These are phyloP conservation scores for Cyclocybe aegerita DNA, from an alignment of 768 basidiomycete species.

Conservation along the genomic window DNA sequence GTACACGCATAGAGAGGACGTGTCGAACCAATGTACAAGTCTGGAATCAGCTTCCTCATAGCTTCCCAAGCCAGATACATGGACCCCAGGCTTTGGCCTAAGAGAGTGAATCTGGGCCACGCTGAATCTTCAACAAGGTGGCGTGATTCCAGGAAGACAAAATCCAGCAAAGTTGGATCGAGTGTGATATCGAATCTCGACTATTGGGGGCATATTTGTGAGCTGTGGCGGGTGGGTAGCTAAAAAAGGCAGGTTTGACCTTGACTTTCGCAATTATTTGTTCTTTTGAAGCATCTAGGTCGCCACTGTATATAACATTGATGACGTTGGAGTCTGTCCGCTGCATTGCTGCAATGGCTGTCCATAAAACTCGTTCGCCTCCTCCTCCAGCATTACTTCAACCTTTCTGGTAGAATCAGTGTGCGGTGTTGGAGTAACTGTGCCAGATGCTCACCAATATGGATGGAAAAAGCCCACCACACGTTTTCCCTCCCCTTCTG, in stretches of 20 bases:
- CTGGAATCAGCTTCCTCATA: slow-evolving; percentile 74
- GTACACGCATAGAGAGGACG: not conserved
- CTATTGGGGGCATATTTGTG: slow-evolving; percentile 34
- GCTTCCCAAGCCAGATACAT: slow-evolving; percentile 85
- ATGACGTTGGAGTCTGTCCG: slow-evolving; percentile 61
- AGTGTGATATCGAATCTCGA: slow-evolving; percentile 79
- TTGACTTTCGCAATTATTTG: slow-evolving; percentile 81
- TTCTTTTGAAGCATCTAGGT: slow-evolving; percentile 75
- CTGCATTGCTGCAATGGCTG: slow-evolving; percentile 79
- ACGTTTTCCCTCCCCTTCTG: slow-evolving; percentile 18
- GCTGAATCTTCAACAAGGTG: slow-evolving; percentile 73
- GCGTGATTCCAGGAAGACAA: slow-evolving; percentile 77
- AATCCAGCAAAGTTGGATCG: slow-evolving; percentile 63
- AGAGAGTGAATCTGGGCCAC: slow-evolving; percentile 89
- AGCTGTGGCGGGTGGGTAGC: not conserved
- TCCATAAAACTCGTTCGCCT: slow-evolving; percentile 95
- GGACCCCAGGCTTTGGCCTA: slow-evolving; percentile 90
- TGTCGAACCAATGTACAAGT: slow-evolving; percentile 82
- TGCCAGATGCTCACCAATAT: slow-evolving; percentile 68
- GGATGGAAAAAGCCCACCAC: slow-evolving; percentile 92
- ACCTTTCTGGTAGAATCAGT: slow-evolving; percentile 38
- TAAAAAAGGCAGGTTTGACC: slow-evolving; percentile 40
- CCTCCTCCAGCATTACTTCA: slow-evolving; percentile 92
- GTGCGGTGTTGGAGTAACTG: slow-evolving; percentile 3
- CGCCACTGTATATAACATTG: slow-evolving; percentile 88